phyloP scores from a whole-genome alignment of 2,329 filamentous ascomycete genomes.

The Venturia oleaginea region DNA sequence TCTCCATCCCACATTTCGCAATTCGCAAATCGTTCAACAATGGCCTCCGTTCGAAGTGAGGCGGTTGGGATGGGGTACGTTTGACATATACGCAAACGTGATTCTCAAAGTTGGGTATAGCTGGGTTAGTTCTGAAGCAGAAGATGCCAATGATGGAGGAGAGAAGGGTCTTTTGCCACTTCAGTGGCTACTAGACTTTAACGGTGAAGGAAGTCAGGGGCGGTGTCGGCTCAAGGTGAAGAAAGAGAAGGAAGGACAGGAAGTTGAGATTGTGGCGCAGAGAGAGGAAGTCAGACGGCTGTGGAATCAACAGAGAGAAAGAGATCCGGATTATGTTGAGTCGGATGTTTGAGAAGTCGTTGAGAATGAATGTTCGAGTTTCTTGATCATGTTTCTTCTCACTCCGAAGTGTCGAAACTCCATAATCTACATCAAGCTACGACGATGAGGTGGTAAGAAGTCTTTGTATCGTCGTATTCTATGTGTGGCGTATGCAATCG shows the following conservation, averaged over 20 bases:
- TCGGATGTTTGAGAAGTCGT: neutral
- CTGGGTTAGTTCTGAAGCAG: slow-evolving; percentile 34
- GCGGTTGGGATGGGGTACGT: slow-evolving; percentile 35
- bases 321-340: slow-evolving; percentile 1
- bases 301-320: slow-evolving; percentile 3
- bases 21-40: slow-evolving; percentile 25
- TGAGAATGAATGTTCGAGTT: too few species aligned
- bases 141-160: slow-evolving; percentile 24
- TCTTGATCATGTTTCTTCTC: too few species aligned
- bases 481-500: too few species aligned
- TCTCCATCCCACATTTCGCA: slow-evolving; percentile 35
- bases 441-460: too few species aligned
- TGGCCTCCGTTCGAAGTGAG: slow-evolving; percentile 32
- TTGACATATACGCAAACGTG: slow-evolving; percentile 31
- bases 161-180: slow-evolving; percentile 28
- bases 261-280: slow-evolving; percentile 20
- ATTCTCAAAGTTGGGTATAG: slow-evolving; percentile 35
- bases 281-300: neutral
- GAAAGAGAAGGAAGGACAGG: slow-evolving; percentile 21
- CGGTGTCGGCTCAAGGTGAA: slow-evolving; percentile 33
- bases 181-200: slow-evolving; percentile 36
- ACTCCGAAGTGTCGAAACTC: too few species aligned
- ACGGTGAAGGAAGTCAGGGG: slow-evolving; percentile 32
- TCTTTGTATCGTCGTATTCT: too few species aligned
- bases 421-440: too few species aligned